Percentiles rank a stretch among this genome's conserved stretches.
Evolutionary conservation across 2,329 filamentous ascomycete species (phyloP).

Genomic region (Blastomyces emzantsi): DNA sequence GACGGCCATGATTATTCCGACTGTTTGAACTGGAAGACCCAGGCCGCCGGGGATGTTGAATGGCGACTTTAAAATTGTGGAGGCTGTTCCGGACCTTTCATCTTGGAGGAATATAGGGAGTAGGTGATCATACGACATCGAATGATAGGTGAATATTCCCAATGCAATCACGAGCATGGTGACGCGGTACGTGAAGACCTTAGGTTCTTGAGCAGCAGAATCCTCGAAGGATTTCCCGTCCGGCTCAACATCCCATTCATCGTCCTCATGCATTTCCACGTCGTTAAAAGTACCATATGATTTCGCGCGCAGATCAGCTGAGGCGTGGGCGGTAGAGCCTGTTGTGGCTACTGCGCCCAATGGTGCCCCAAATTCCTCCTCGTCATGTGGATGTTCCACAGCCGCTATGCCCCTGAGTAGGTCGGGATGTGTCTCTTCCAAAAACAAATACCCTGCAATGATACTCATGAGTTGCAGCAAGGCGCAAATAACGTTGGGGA

Average conservation of each 20-base stretch:
- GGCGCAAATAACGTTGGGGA: conserved; percentile 83
- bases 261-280: conserved; percentile 46
- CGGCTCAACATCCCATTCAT: conserved; percentile 44
- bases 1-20: conserved; percentile 59
- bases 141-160: conserved; percentile 87
- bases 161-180: conserved; percentile 70
- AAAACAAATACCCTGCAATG: conserved; percentile 65
- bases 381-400: conserved; percentile 51
- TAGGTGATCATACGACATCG: conserved; percentile 89
- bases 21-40: conserved; percentile 55
- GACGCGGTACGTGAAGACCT: conserved; percentile 54
- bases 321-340: conserved; percentile 62
- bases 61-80: conserved; percentile 30
- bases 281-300: conserved; percentile 66
- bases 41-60: conserved; percentile 56
- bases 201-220: conserved; percentile 21
- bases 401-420: conserved; percentile 48
- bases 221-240: conserved; percentile 32
- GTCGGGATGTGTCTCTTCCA: conserved; percentile 84
- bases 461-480: conserved; percentile 68
- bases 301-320: conserved; percentile 65
- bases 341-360: conserved; percentile 60
- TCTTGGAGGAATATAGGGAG: conserved; percentile 92
- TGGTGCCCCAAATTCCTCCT: conserved; percentile 14
- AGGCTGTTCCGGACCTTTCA: conserved; percentile 29